Conservation (phyloP, 2,329 filamentous ascomycete genomes). For the Chalaropsis thielavioides region DNA sequence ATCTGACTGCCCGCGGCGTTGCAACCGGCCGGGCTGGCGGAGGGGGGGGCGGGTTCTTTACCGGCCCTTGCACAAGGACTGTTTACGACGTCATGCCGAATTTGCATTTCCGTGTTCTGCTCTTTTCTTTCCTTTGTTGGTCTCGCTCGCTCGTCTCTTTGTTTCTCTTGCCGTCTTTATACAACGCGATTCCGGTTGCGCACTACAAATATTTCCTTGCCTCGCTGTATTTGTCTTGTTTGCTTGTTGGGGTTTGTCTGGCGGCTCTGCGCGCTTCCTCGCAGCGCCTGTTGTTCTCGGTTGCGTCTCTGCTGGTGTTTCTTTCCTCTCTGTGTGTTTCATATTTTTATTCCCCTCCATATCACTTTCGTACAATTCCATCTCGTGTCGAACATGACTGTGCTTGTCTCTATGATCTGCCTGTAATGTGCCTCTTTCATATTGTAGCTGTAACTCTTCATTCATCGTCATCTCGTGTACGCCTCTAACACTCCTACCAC, state of each 20-base stretch:
- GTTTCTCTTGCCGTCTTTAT: background rate
- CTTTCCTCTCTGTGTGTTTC: background rate
- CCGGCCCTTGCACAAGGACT: background rate
- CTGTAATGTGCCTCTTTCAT: no score
- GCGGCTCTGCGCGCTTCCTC: no score
- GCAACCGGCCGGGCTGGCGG: no score
- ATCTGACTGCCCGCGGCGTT: no score
- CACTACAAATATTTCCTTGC: background rate
- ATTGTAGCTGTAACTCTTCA: background rate
- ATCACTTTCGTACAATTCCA: no score
- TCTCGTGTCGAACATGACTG: background rate
- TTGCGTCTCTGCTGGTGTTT: background rate
- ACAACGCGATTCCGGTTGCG: background rate
- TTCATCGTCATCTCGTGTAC: no score
- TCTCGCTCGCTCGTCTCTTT: background rate
- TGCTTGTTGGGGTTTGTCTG: background rate
- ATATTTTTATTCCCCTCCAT: background rate
- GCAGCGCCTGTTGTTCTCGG: background rate
- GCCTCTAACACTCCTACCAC: conserved; percentile 22
- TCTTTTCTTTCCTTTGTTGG: background rate
- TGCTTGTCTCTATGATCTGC: background rate
- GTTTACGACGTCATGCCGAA: conserved; percentile 5
- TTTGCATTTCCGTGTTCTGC: background rate
- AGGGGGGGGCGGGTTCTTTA: no score
- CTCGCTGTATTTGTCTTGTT: conserved; percentile 1